Base-by-base conservation (phyloP, 768 basidiomycete species). In the Pisolithus marmoratus region DNA sequence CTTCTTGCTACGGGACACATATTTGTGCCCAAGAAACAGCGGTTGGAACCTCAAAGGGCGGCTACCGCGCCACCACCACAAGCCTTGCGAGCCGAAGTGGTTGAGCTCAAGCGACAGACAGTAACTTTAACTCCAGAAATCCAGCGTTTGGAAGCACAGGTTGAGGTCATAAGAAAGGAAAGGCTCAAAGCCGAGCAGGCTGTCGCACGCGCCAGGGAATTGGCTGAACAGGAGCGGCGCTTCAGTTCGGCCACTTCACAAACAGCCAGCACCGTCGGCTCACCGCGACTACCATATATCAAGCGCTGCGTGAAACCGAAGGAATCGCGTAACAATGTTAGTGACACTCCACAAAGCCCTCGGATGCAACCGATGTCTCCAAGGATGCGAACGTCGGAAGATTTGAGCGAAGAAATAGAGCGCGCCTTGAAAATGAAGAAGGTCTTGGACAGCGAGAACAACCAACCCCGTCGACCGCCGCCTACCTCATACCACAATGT, bases 1-100 rank as follows among this genome's bases (percentile, higher is more conserved):
- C 74, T 85, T 2, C 72, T 87, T 27, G 67, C 72, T 3, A 74
- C 81, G 1, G 83, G 78, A 0, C 79, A 85, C 51, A 65, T 82
- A 48, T 77, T 83, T 54, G 62, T 76, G 14, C 69, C 77, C 1
- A 68, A 61, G 19, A 55, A 60, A 19, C 50, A 49, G 29, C 53
- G 54, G 40, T 27, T 50, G n/a, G 64, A 65, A 11, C 36, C 62
- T 24, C 66, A 66, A 15, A 60, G 69, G 27, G 60, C 72, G 4
- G 53, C 80, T 2, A 84, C 80, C 56, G 59, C 83, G n/a, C 63
- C 66, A 7, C 63, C 66, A 7, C 70, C 79, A 3, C 69, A 85
- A 46, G 53, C 60, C 3, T 58, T 77, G 22, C 74, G 71, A 27
- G 71, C 73, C 1, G 68, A 75, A 47, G 56, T 79, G 19, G 58